Evolutionary conservation across 345 rosid species (phyloP).

Genomic region (Brassica incana): DNA sequence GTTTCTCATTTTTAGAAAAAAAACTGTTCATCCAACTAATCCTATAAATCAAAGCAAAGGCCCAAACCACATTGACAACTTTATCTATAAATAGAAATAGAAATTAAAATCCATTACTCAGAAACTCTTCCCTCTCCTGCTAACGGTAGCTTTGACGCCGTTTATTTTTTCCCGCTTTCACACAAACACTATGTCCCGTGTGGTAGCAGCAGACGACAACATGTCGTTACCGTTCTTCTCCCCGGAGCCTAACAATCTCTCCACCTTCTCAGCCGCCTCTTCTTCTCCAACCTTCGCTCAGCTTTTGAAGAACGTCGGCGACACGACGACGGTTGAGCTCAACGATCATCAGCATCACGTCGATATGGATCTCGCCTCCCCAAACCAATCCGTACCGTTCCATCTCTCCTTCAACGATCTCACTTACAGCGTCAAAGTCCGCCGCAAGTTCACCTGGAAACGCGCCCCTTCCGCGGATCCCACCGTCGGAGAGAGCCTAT

Average conservation of each 20-base stretch:
- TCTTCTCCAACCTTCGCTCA: conserved; percentile 67
- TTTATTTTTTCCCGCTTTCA: conserved; percentile 32
- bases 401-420: conserved; percentile 75
- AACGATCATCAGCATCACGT: conserved; percentile 40
- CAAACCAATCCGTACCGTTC: conserved; percentile 56
- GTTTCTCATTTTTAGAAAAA: neutral
- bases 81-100: conserved; percentile 33
- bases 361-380: conserved; percentile 42
- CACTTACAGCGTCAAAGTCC: conserved; percentile 69
- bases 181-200: conserved; percentile 50
- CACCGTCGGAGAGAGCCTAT: conserved; percentile 38
- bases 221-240: conserved; percentile 43
- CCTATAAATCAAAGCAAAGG: conserved; percentile 14
- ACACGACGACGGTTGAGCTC: conserved; percentile 46
- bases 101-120: neutral
- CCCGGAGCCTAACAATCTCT: conserved; percentile 41
- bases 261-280: conserved; percentile 13
- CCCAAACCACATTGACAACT: conserved; percentile 28
- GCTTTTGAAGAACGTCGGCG: conserved; percentile 69
- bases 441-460: conserved; percentile 49
- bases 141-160: conserved; percentile 23
- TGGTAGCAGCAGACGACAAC: conserved; percentile 52
- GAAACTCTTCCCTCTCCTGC: conserved; percentile 2
- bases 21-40: neutral
- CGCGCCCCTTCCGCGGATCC: conserved; percentile 38